Percentiles rank a stretch among this genome's conserved stretches.
Conservation (phyloP, 305 asterid species). For the Fraxinus xanthoxyloides region DNA sequence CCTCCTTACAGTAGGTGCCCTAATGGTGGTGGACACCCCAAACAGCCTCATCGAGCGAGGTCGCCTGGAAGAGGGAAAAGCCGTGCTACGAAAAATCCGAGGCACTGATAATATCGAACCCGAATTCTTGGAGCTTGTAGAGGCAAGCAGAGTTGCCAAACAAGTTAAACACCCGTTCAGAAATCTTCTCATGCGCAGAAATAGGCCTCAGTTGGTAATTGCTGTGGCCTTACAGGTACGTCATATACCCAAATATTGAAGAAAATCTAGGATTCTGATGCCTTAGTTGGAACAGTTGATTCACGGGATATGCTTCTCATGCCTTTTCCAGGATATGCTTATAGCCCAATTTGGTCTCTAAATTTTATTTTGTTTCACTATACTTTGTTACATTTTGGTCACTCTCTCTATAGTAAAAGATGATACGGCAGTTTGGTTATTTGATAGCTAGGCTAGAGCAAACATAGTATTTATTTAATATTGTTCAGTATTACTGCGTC, state of each 20-base stretch:
- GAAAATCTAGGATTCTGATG: neutral
- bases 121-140: conserved; percentile 66
- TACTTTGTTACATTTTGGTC: neutral
- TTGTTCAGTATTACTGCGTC: neutral
- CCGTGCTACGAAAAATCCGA: conserved; percentile 62
- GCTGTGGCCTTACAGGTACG: conserved; percentile 66
- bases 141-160: conserved; percentile 79
- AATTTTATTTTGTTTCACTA: neutral
- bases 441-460: neutral
- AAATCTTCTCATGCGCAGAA: conserved; percentile 68
- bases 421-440: too few species aligned
- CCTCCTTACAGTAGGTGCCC: conserved; percentile 67
- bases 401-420: too few species aligned
- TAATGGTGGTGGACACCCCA: conserved; percentile 72
- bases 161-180: conserved; percentile 84
- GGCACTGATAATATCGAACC: conserved; percentile 79
- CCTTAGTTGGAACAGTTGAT: neutral
- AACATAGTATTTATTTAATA: too few species aligned
- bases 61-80: conserved; percentile 66
- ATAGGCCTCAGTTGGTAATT: conserved; percentile 72
- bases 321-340: neutral
- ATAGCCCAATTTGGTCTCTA: neutral
- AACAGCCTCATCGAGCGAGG: conserved; percentile 85
- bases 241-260: neutral
- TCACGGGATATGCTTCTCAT: too few species aligned